phyloP scores from a whole-genome alignment of 495 filamentous ascomycete species.

The Pyronema domesticum region DNA sequence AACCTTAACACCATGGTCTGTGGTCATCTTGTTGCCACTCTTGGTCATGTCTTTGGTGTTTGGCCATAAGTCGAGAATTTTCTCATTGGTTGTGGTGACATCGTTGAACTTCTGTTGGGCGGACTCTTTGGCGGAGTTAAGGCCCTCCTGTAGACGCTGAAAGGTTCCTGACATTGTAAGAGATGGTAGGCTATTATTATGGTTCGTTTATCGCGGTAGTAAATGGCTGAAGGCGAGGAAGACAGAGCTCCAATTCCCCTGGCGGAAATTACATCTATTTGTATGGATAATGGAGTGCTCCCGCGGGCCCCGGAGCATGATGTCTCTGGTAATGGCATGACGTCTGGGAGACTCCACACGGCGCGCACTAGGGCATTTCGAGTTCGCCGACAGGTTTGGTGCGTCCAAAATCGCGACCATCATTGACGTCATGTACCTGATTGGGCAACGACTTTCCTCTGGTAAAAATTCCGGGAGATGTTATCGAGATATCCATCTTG shows the following conservation, averaged over 20 bases:
- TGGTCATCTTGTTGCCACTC: slow-evolving; percentile 36
- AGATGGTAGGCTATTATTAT: neutral
- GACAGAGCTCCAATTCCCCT: neutral
- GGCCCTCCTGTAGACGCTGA: slow-evolving; percentile 19
- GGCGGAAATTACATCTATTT: neutral
- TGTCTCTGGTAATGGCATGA: too few species aligned
- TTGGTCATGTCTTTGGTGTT: slow-evolving; percentile 13
- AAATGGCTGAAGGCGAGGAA: neutral
- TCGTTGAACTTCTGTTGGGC: slow-evolving; percentile 19
- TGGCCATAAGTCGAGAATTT: slow-evolving; percentile 23
- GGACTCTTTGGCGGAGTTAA: slow-evolving; percentile 13
- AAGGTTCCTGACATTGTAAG: slow-evolving; percentile 14
- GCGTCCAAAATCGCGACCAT: too few species aligned
- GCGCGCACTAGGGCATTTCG: too few species aligned
- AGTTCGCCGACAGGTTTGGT: too few species aligned
- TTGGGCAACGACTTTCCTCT: too few species aligned
- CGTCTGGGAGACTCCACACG: too few species aligned
- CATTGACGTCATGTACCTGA: too few species aligned
- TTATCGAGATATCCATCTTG: too few species aligned
- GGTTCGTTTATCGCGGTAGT: neutral
- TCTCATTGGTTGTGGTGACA: slow-evolving; percentile 21
- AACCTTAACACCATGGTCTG: slow-evolving; percentile 63
- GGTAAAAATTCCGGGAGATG: too few species aligned
- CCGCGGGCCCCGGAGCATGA: too few species aligned
- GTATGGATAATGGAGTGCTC: neutral